Evolutionary conservation across 352 stramenopile species (phyloP), one percentile per base, ranked within the genome.

Genomic region (Pythium oligandrum): DNA sequence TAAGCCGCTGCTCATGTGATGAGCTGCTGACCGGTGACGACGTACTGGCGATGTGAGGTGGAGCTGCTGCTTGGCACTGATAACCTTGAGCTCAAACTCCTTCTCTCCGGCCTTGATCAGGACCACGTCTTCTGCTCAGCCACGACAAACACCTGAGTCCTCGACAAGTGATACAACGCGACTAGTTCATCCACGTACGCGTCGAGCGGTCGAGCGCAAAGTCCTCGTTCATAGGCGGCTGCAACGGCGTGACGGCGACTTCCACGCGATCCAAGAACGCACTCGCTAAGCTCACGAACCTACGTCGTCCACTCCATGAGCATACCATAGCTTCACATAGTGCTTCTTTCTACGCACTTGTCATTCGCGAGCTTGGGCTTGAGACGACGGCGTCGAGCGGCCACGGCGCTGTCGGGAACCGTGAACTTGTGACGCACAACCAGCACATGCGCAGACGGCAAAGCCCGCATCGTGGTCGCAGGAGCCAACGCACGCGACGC

Each of bases 201-300:
- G 54, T 56, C 49, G 70, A 61, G 34, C 73, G 72, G 36, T 78
- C 54, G 12, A 92, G 48, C 9, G 70, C 59, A 49, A 92, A 90
- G 2, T 65, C 53, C 3, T 77, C 59, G 46, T 92, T 92, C 42
- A 77, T 60, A 1, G 82, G 82, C 9, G 82, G 79, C 40, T 80
- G 59, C 37, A 92, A 59, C 35, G 82, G 82, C 56, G 61, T 61
- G 38, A 92, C 59, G 1, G 82, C 82, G 36, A 31, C 47, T 40
- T 89, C 64, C 26, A 90, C 78, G 17, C 78, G 77, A 37, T 89
- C 79, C 30, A 92, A 67, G 57, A 88, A 92, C 43, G 66, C 53
- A 4, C 55, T 51, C 40, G 73, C 70, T 32, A 92, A 52, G 32
- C 55, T 59, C 1, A 55, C 43, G 44, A 92, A 92, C 55, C 82